Evolutionary conservation across 1,284 basidiomycete species (phyloP), one percentile per base, ranked within the genome.

Genomic region (Gymnopus androsaceus): DNA sequence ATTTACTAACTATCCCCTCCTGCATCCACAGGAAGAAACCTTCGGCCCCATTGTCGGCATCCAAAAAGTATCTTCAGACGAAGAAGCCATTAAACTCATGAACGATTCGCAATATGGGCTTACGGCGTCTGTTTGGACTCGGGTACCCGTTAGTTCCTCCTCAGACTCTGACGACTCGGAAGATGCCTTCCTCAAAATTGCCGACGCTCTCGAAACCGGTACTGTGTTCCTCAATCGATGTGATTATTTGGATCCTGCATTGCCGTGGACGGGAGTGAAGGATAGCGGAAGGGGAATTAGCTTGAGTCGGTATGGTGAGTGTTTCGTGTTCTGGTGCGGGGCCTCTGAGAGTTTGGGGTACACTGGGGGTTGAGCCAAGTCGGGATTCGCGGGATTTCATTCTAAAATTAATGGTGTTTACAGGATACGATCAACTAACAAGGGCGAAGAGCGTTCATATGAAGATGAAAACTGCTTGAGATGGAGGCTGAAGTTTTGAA

Each of bases 21-120:
- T 23, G 50, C 33, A 33, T 28, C 36, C 19, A 15, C 54, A 88
- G 87, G 86, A 90, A 72, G 90, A 92, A 72, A 91, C 90, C 0
- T 95, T 95, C 61, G 95, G 95, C 0, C 95, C 95, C 1, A 82
- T 95, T 7, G 78, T 96, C 33, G 94, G 94, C 7, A 94, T 98
- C 61, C 90, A 93, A 75, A 94, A 93, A 78, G 91, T 90, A 21
- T 76, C 81, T 12, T 86, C 86, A 0, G 94, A 95, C 66, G 86
- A 88, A 49, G 93, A 96, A 69, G 95, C 95, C 0, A 75, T 98
- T 55, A 68, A 74, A 31, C 80, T 97, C 30, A 98, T 98, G 92
- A 98, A 98, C 71, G 94, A 98, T 72, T 97, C 94, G n/a, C 84
- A 82, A 1, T 98, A 95, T 68, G 95, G 95, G 12, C 79, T 98